Percentiles rank a stretch among this genome's conserved stretches.
Conservation (phyloP, 305 asterid species). For the Rubia tinctorum region DNA sequence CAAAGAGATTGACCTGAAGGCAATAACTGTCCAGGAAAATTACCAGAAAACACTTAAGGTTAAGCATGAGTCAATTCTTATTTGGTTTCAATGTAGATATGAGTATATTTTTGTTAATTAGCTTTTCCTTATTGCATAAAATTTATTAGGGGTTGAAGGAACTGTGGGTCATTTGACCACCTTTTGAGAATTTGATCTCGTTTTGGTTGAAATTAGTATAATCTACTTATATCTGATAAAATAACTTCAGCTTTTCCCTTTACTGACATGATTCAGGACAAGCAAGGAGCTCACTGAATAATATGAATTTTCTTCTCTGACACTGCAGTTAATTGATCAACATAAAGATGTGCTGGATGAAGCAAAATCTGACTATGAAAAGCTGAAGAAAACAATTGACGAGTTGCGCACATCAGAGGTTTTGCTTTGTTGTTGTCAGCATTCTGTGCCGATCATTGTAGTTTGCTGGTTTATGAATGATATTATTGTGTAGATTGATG, state of each 20-base stretch:
- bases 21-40: conserved; percentile 74
- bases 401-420: conserved; percentile 90
- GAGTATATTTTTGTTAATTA: not conserved
- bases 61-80: not conserved
- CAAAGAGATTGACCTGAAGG: conserved; percentile 84
- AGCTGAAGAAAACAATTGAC: conserved; percentile 79
- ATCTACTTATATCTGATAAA: not conserved
- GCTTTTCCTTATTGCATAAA: not conserved
- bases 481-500: conserved; percentile 65
- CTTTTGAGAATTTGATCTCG: not conserved
- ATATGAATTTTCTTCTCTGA: conserved; percentile 9
- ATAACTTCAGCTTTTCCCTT: not conserved
- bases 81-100: not conserved
- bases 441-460: conserved; percentile 6
- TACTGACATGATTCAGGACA: not conserved
- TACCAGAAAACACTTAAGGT: conserved; percentile 83
- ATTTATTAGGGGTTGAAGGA: not conserved
- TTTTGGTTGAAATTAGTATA: not conserved
- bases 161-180: not conserved
- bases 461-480: not conserved
- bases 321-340: conserved; percentile 62
- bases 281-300: not conserved
- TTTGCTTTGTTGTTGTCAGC: conserved; percentile 14
- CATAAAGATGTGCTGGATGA: conserved; percentile 62
- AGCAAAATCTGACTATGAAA: conserved; percentile 79